Evolutionary conservation across 2,329 filamentous ascomycete genomes (phyloP), one percentile per base, ranked within the genome.

Genomic region (Pseudopithomyces chartarum): DNA sequence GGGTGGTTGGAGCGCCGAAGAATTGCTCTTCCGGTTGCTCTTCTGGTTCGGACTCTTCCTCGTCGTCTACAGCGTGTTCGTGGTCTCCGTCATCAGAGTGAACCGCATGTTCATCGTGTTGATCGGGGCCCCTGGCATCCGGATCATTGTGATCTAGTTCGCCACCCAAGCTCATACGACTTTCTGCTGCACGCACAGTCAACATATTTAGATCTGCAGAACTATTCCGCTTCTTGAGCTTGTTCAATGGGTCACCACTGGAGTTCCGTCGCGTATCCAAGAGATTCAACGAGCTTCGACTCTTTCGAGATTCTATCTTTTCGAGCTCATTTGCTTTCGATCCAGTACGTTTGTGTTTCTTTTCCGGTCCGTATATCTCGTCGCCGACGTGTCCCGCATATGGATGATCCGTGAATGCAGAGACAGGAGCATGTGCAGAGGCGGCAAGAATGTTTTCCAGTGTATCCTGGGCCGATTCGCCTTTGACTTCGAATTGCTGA

Each of bases 381-480:
- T 84, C 74, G 22, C 92, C 90, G 11, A 92, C 81, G 60, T 87
- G 86, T 4, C 92, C 92, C 26, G 88, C 90, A 69, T 90, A 92
- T 0, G 89, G 86, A 73, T 97, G 92, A 68, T 97, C 92, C 0
- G 90, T 96, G 67, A 98, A 98, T 23, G 93, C 94, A 63, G 84
- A 91, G 29, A 97, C 92, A 1, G 95, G 95, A 0, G 95, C 94
- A 57, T 84, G 85, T 2, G 91, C 90, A 2, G 94, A 95, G 7
- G 94, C 95, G 70, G 97, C 90, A 7, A 99, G 83, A 52, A 99
- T 96, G 71, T 87, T 93, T 63, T 99, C 93, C 7, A 99, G 84
- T 0, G 94, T 97, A 40, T 86, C 89, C 71, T 92, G 91, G 11
- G 94, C 93, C 23, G 95, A 98, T 17, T 91, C 89, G 56, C 90